Evolutionary conservation across 2,329 filamentous ascomycete species (phyloP), one percentile per base, ranked within the genome.

Genomic region (Cordyceps militaris): DNA sequence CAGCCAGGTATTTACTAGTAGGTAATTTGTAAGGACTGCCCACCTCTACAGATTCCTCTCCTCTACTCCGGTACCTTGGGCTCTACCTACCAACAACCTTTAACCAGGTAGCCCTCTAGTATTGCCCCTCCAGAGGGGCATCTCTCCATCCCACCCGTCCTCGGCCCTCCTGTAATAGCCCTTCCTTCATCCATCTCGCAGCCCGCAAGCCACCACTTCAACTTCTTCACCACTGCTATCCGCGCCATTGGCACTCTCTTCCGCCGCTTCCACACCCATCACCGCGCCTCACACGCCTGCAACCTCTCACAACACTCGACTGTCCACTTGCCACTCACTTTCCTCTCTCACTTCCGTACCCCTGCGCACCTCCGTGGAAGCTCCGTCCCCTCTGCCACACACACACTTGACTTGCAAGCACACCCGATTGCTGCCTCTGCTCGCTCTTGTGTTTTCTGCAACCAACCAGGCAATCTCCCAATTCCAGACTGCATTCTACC

Each of bases 161-260:
- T 56, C 46, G 46, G 36, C 9, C 19, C 40, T 46, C 42, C 42
- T 55, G 42, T 23, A 55, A 28, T 5, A 38, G 34, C 34, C 34
- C 34, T n/a, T n/a, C 32, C 42, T 21, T 55, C 46, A 43, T 24
- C 19, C 28, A 43, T 43, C 54, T 42, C 24, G 48, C 36, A 40
- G 43, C n/a, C 26, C n/a, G 23, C 34, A 56, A 56, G 43, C 53
- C 53, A 56, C 44, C 43, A 13, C 44, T 50, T 56, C 46, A 50
- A 49, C 46, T 56, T 43, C 44, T 43, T 56, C 54, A 56, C 24
- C 28, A 24, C 46, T 56, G 44, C 16, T 23, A 9, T 36, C 28
- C 23, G 28, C 46, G 44, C 43, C 43, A 40, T 48, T 56, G 32
- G 3, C 43, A 56, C 11, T 6, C 24, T 19, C 24, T 48, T n/a